Evolutionary conservation across 371 early-diverging fungal species (phyloP), one percentile per base, ranked within the genome.

Genomic region (Funneliformis caledonium): DNA sequence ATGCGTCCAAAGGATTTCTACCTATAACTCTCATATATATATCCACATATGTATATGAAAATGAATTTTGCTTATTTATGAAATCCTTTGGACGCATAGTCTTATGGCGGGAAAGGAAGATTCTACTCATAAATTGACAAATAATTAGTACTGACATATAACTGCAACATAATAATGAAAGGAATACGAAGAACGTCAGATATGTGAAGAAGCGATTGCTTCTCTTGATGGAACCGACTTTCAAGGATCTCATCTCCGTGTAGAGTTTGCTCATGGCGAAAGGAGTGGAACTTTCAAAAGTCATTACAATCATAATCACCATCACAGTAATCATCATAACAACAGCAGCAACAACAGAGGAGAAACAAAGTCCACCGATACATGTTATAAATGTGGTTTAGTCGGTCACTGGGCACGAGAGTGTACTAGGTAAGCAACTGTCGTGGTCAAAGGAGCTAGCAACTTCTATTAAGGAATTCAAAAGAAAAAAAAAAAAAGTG

Each of bases 141-240:
- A 64, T 22, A 69, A 69, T 26, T 73, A 7, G 59, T 73, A 73
- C 74, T 73, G 74, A 73, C 74, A 73, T 73, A 56, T 56, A 52
- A 73, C 48, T 73, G 59, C 59, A 76, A 50, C 33, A 50, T 60
- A 60, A 59, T 42, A 79, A 26, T 33, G 45, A 80, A 80, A 80
- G 80, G 80, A 80, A 74, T 80, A 80, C 78, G 80, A 80, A 80
- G 80, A 80, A 62, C 76, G 75, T 62, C 80, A 78, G n/a, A 80
- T 60, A 43, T 75, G 76, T 77, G 80, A 80, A 19, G 80, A 80
- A 60, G 80, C 80, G 22, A 80, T 80, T 37, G 59, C n/a, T 72
- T 80, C 80, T 12, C 67, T 80, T 47, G 42, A 80, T 75, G 80
- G 80, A 52, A 19, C 60, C 61, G 80, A 80, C 19, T 80, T 80